Conservation (phyloP, 148 eudicot genomes). For the Cornus florida region DNA sequence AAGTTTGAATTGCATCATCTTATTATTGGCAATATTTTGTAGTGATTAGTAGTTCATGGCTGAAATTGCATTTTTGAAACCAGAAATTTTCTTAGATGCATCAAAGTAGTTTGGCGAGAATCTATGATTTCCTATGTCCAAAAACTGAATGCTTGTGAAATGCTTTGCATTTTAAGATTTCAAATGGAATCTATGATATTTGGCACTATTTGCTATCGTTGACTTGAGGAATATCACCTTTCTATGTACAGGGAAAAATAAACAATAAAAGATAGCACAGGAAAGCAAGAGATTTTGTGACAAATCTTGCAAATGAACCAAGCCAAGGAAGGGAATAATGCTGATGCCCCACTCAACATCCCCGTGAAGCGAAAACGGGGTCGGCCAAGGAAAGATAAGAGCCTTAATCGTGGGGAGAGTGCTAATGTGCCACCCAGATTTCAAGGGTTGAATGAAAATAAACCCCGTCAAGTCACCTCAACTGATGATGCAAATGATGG, state of each 20-base stretch:
- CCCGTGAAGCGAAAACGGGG: constrained; percentile 71
- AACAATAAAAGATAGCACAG: neutral
- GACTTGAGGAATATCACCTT: neutral
- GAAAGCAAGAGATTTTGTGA: neutral
- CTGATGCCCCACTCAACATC: constrained; percentile 22
- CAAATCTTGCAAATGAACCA: constrained; percentile 48
- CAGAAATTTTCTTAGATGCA: neutral
- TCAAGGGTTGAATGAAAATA: constrained; percentile 14
- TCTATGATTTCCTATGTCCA: neutral
- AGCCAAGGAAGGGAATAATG: constrained; percentile 30
- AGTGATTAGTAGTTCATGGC: neutral
- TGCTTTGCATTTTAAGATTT: neutral
- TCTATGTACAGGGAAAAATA: neutral
- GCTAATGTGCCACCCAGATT: constrained; percentile 29
- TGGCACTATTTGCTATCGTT: neutral
- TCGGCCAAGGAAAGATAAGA: constrained; percentile 80
- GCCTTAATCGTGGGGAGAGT: constrained; percentile 28
- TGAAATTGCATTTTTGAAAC: neutral
- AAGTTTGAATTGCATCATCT: neutral
- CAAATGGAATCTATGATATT: neutral
- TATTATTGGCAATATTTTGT: neutral
- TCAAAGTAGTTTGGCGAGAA: neutral
- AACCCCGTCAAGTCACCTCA: constrained; percentile 17
- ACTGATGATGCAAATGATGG: constrained; percentile 18
- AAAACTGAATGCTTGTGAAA: neutral